Conservation (phyloP, 139 green algal genomes). For the Nannochloris sp. region DNA sequence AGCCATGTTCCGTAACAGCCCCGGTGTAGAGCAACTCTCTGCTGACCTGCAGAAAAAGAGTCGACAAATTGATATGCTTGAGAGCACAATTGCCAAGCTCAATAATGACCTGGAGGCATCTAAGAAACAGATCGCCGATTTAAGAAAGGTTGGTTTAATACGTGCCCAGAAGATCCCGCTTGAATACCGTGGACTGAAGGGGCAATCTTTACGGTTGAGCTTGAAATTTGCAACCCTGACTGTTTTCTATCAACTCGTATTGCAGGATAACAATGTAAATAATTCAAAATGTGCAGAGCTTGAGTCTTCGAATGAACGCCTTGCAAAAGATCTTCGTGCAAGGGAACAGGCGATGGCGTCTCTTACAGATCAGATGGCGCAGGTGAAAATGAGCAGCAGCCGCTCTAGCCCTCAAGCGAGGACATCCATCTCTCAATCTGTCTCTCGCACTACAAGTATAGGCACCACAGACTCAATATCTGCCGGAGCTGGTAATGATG, state of each 20-base stretch:
- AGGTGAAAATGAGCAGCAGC: too few species aligned
- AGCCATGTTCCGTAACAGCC: not conserved
- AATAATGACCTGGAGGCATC: constrained; percentile 2
- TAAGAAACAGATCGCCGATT: constrained; percentile 3
- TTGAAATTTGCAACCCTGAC: not conserved
- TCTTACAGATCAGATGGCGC: not conserved
- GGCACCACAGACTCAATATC: too few species aligned
- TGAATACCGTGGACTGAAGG: not conserved
- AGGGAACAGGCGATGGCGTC: not conserved
- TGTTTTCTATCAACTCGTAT: not conserved
- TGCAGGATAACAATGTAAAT: not conserved
- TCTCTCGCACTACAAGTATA: not conserved
- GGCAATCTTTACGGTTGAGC: not conserved
- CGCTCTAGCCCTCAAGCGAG: too few species aligned
- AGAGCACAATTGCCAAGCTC: not conserved
- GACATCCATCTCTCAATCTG: too few species aligned
- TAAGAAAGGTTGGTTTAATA: constrained; percentile 4
- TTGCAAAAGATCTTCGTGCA: not conserved
- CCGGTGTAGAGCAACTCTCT: not conserved
- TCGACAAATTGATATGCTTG: constrained; percentile 5
- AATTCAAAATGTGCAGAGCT: not conserved
- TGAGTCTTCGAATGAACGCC: not conserved
- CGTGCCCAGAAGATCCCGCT: too few species aligned
- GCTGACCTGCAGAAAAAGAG: constrained; percentile 1
- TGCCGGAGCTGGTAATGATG: not conserved